phyloP scores from a whole-genome alignment of 2,329 filamentous ascomycete species.

The Pezicula radicicola region DNA sequence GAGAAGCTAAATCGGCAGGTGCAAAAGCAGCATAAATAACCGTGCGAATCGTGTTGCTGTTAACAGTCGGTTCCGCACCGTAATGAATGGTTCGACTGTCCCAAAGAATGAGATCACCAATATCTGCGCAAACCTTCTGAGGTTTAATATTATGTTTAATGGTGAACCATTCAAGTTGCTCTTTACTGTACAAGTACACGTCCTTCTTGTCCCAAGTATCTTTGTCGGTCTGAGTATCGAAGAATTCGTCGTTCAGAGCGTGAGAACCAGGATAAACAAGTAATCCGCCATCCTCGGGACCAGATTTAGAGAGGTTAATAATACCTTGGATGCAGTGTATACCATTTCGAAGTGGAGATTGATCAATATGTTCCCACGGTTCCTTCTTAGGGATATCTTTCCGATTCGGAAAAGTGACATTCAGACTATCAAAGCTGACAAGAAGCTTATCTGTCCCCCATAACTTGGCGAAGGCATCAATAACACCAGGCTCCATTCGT shows the following conservation, averaged over 20 bases:
- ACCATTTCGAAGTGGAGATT: constrained; percentile 21
- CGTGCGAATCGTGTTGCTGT: constrained; percentile 25
- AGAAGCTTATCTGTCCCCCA: constrained; percentile 35
- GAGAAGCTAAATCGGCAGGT: constrained; percentile 28
- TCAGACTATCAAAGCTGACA: constrained; percentile 33
- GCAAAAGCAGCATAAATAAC: constrained; percentile 27
- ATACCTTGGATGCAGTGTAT: constrained; percentile 30
- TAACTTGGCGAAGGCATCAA: constrained; percentile 31
- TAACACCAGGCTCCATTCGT: constrained; percentile 33
- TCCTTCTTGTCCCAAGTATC: constrained; percentile 10
- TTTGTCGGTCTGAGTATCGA: constrained; percentile 21
- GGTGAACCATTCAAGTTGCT: constrained; percentile 31
- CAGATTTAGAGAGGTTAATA: constrained; percentile 27
- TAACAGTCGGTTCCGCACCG: constrained; percentile 26
- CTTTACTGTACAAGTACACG: constrained; percentile 26
- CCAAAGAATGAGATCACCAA: constrained; percentile 36
- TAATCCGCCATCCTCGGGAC: constrained; percentile 35
- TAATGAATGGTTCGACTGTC: constrained; percentile 35
- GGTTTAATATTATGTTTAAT: constrained; percentile 23
- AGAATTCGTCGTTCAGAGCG: constrained; percentile 29
- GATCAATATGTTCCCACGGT: constrained; percentile 35
- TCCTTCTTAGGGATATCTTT: constrained; percentile 14
- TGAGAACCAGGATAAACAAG: constrained; percentile 31
- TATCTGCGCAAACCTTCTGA: constrained; percentile 31
- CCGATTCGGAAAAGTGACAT: constrained; percentile 31